phyloP scores from a whole-genome alignment of 192 early-diverging fungal genomes.

The Backusella australiensis region DNA sequence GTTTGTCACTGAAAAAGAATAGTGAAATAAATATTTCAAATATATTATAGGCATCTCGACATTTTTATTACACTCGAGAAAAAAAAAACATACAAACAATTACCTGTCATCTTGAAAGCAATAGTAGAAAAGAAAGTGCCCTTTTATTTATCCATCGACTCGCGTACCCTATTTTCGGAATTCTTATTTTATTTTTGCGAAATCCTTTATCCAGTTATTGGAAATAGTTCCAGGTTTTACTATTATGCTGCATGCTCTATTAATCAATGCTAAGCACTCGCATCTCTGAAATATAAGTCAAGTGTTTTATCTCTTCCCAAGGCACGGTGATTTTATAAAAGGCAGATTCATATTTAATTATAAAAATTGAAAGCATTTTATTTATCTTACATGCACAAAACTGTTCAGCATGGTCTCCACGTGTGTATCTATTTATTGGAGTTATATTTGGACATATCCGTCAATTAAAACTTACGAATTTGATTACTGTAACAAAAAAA shows the following conservation, averaged over 20 bases:
- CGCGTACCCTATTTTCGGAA: not conserved
- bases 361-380: not conserved
- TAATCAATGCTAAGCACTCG: too few relatives aligned
- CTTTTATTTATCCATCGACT: too few relatives aligned
- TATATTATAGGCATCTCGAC: too few relatives aligned
- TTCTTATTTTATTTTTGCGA: not conserved
- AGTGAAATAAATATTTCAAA: not conserved
- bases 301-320: not conserved
- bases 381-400: not conserved
- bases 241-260: too few relatives aligned
- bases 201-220: not conserved
- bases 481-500: not conserved
- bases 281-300: too few relatives aligned
- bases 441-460: not conserved
- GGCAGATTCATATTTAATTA: not conserved
- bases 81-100: too few relatives aligned
- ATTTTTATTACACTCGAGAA: too few relatives aligned
- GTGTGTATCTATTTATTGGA: not conserved
- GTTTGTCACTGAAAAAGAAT: not conserved
- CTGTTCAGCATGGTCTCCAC: not conserved
- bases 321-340: too few relatives aligned
- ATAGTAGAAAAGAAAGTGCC: too few relatives aligned
- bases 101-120: too few relatives aligned
- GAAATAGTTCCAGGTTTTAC: not conserved
- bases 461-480: conserved; percentile 1